Evolutionary conservation across 2,329 filamentous ascomycete genomes (phyloP).

Genomic region (Neofusicoccum umdonicola): DNA sequence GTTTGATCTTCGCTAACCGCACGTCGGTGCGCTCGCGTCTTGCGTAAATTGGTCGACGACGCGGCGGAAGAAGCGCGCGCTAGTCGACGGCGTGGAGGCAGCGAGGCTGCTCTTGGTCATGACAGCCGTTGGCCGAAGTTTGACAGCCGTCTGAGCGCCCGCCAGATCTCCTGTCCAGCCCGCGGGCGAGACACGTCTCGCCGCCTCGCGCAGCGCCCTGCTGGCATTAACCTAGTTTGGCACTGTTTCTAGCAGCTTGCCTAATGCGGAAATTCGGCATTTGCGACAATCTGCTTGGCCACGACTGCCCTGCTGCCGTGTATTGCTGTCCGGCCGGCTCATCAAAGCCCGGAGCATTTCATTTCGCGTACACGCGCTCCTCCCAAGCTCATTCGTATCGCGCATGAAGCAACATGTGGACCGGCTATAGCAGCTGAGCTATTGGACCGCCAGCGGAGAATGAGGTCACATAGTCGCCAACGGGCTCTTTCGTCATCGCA

Average conservation of each 20-base stretch:
- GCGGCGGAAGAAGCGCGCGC: slow-evolving; percentile 5
- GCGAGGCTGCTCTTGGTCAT: neutral
- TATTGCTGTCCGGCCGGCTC: neutral
- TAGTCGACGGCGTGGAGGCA: neutral
- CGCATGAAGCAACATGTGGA: neutral
- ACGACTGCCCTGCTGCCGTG: neutral
- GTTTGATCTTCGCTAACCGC: slow-evolving; percentile 15
- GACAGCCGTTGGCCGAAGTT: neutral
- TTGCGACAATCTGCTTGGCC: neutral
- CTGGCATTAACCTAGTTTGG: neutral
- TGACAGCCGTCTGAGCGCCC: neutral
- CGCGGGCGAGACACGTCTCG: neutral
- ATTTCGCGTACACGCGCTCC: neutral
- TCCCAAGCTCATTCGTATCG: neutral
- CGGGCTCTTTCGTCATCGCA: neutral
- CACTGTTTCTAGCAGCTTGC: slow-evolving; percentile 3
- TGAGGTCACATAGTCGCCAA: neutral
- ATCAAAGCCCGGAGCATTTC: neutral
- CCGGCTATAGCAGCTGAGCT: neutral
- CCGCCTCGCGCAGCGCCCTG: neutral
- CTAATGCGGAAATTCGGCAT: slow-evolving; percentile 3
- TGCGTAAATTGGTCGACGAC: neutral
- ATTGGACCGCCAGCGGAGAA: neutral
- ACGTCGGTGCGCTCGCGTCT: slow-evolving; percentile 12
- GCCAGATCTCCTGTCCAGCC: neutral